phyloP scores from a whole-genome alignment of 306 rosid species.

The Dalbergia oliveri region DNA sequence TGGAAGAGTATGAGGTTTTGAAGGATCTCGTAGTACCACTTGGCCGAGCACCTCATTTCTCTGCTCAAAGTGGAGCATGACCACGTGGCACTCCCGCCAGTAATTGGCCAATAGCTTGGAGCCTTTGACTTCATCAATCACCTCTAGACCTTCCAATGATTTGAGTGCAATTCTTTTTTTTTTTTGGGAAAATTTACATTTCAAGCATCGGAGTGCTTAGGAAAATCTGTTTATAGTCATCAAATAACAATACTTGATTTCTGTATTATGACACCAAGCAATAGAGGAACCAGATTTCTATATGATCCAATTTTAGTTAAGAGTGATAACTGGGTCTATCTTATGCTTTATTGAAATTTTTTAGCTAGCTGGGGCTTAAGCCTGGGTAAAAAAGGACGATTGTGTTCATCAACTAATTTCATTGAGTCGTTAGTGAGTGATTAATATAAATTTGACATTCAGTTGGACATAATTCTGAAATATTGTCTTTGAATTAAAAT shows the following conservation, averaged over 20 bases:
- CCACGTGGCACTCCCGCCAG: not conserved
- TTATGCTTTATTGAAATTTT: too few relatives aligned
- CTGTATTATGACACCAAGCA: not conserved
- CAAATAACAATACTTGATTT: conserved; percentile 2
- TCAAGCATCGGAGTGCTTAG: conserved; percentile 30
- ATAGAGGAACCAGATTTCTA: conserved; percentile 5
- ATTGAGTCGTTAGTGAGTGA: not conserved
- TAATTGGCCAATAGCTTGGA: conserved; percentile 12
- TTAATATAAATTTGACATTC: conserved; percentile 4
- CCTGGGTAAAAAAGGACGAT: too few relatives aligned
- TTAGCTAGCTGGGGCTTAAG: too few relatives aligned
- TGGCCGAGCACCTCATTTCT: conserved; percentile 77
- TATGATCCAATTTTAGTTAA: not conserved
- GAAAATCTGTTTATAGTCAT: conserved; percentile 26
- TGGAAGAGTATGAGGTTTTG: conserved; percentile 79
- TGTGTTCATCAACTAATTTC: too few relatives aligned
- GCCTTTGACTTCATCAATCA: not conserved
- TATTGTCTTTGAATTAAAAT: not conserved
- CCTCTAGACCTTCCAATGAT: not conserved
- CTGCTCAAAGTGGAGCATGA: conserved; percentile 84
- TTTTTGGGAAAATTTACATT: conserved; percentile 1
- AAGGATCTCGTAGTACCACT: conserved; percentile 85
- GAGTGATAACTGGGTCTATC: too few relatives aligned
- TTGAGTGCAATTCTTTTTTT: not conserved
- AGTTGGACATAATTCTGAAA: conserved; percentile 8